Evolutionary conservation across 1,139 yeast genomes (phyloP), one percentile per base, ranked within the genome.

Genomic region (Yamadazyma pseudoaaseri): DNA sequence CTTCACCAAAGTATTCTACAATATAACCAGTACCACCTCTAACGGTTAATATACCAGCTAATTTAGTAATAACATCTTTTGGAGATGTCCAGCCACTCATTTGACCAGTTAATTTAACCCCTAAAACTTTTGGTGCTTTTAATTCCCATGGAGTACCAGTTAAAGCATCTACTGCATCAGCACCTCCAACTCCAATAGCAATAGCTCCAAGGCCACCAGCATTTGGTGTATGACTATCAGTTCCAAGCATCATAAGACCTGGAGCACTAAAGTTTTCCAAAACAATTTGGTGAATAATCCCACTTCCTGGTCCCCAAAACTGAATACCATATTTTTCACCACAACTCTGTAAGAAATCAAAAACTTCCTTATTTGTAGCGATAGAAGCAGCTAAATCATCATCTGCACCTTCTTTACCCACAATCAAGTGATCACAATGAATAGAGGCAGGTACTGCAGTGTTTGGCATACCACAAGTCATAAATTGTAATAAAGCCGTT

Each of bases 131-230:
- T 63, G 98, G 98, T 51, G 97, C 97, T 80, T 90, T 90, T 62
- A 92, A 80, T 73, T 92, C 98, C 97, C 97, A 92, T 47, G 98
- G 84, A 55, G 86, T 75, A 62, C 83, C 83, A 46, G 97, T 89
- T 86, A 92, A 79, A 55, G 86, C 98, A 69, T 92, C 97, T 56
- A 92, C 97, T 49, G 97, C 97, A 67, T 92, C 98, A 56, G 98
- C 98, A 82, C 97, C 98, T 80, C 98, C 98, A 52, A 92, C 97
- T 81, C 97, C 98, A 60, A 92, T 92, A 55, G 97, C 97, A 56
- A 90, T 77, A 75, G 86, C 95, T 73, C 98, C 98, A 58, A 92
- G 79, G 71, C 97, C 98, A 78, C 98, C 97, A 51, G 97, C 98
- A 65, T 92, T 92, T 51, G 97, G 97, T 54, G 98, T 92, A 73